Percentiles rank a stretch among this genome's conserved stretches.
phyloP scores from a whole-genome alignment of 257 asterid genomes.

The Phtheirospermum japonicum region DNA sequence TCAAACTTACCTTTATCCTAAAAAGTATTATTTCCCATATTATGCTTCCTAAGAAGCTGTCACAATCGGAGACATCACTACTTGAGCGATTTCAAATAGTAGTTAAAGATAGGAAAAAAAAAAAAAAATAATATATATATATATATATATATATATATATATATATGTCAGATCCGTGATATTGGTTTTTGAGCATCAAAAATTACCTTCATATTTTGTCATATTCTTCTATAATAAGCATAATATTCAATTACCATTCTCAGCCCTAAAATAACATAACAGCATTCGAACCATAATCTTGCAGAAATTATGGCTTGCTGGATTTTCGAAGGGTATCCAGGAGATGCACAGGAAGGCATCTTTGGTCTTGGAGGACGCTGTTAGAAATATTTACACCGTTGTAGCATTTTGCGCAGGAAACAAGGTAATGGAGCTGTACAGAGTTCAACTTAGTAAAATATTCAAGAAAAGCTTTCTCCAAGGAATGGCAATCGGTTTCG shows the following conservation, averaged over 20 bases:
- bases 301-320: constrained; percentile 99
- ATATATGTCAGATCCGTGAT: neutral
- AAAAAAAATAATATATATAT: neutral
- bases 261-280: constrained; percentile 3
- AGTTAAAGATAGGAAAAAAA: neutral
- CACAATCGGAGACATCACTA: neutral
- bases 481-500: constrained; percentile 97
- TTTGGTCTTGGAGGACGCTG: constrained; percentile 95
- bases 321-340: constrained; percentile 97
- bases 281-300: constrained; percentile 23
- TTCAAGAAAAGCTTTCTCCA: constrained; percentile 93
- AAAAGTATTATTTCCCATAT: neutral
- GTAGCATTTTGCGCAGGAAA: constrained; percentile 99
- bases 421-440: constrained; percentile 98
- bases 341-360: constrained; percentile 99
- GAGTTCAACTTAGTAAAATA: constrained; percentile 73
- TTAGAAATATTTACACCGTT: constrained; percentile 92
- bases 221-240: constrained; percentile 15
- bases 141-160: neutral
- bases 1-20: neutral
- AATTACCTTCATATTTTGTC: constrained; percentile 7
- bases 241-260: constrained; percentile 11
- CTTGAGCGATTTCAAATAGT: constrained; percentile 2
- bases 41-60: constrained; percentile 10
- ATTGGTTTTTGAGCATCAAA: constrained; percentile 9